Conservation (phyloP, 163 green algal species). For the Scenedesmus sp. region DNA sequence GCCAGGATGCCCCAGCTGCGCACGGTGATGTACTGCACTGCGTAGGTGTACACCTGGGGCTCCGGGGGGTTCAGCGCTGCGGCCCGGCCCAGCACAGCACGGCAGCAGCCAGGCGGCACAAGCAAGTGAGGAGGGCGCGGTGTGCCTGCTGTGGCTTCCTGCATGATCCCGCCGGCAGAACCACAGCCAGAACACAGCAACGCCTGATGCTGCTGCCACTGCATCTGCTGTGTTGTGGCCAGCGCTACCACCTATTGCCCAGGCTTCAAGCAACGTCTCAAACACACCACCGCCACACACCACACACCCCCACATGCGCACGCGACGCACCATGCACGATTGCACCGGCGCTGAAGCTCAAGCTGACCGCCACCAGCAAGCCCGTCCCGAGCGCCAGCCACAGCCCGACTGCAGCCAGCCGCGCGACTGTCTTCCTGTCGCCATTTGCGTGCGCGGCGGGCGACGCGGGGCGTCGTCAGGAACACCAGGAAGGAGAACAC, state of each 20-base stretch:
- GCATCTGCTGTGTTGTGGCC: no score
- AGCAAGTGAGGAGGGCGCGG: no score
- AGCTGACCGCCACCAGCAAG: background rate
- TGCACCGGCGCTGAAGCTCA: constrained; percentile 8
- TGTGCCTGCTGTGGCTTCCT: no score
- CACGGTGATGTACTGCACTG: constrained; percentile 64
- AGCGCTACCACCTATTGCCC: no score
- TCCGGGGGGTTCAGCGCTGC: constrained; percentile 68
- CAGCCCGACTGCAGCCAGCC: constrained; percentile 38
- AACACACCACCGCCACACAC: no score
- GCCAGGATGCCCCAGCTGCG: constrained; percentile 54
- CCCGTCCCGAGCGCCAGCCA: constrained; percentile 38
- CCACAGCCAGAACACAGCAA: no score
- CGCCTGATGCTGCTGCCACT: background rate
- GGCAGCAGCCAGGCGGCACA: background rate
- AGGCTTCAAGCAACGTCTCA: no score
- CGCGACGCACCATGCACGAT: constrained; percentile 39
- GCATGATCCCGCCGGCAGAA: no score
- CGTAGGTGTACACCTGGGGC: constrained; percentile 57
- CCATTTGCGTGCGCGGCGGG: constrained; percentile 62
- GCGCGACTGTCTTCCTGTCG: constrained; percentile 55
- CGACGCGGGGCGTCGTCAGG: constrained; percentile 71
- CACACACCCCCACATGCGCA: no score
- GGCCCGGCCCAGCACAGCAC: background rate
- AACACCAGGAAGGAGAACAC: constrained; percentile 76